Evolutionary conservation across 352 stramenopile species (phyloP).

Genomic region (Bremia lactucae): DNA sequence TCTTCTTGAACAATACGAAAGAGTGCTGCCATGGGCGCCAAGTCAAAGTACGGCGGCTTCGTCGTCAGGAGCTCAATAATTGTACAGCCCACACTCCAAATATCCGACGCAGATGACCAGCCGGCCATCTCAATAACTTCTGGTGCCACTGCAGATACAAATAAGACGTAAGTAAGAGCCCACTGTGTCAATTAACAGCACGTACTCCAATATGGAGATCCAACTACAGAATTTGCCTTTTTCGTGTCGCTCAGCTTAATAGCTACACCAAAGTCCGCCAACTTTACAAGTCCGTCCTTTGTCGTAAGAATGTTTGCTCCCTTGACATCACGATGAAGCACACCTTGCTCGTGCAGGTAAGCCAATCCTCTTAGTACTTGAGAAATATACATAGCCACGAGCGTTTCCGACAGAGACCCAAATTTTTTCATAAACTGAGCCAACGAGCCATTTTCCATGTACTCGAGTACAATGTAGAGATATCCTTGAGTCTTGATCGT

Average conservation of each 20-base stretch:
- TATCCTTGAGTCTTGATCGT: slow-evolving; percentile 83
- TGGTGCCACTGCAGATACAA: slow-evolving; percentile 72
- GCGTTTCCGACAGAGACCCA: slow-evolving; percentile 83
- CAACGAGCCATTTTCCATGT: slow-evolving; percentile 91
- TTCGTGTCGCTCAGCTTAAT: slow-evolving; percentile 83
- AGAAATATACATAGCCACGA: slow-evolving; percentile 87
- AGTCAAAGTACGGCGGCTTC: slow-evolving; percentile 90
- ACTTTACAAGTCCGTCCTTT: slow-evolving; percentile 86
- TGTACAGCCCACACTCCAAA: slow-evolving; percentile 92
- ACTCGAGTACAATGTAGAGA: slow-evolving; percentile 85
- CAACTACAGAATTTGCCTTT: slow-evolving; percentile 86
- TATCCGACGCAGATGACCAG: slow-evolving; percentile 87
- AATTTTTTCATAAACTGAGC: slow-evolving; percentile 91
- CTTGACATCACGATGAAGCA: slow-evolving; percentile 90
- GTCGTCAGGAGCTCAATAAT: slow-evolving; percentile 90
- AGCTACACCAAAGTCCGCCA: slow-evolving; percentile 89
- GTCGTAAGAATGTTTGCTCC: slow-evolving; percentile 90
- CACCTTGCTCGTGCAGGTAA: slow-evolving; percentile 87
- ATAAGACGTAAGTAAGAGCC: background rate
- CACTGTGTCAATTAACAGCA: background rate
- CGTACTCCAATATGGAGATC: slow-evolving; percentile 91
- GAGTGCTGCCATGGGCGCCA: slow-evolving; percentile 83
- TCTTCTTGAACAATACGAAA: slow-evolving; percentile 92
- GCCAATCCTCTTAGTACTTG: slow-evolving; percentile 86
- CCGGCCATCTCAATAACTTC: slow-evolving; percentile 94